A percentile compares a stretch with the other conserved stretches of the same genome.
phyloP scores from a whole-genome alignment of 495 filamentous ascomycete genomes.

The Staphylotrichum tortipilum region DNA sequence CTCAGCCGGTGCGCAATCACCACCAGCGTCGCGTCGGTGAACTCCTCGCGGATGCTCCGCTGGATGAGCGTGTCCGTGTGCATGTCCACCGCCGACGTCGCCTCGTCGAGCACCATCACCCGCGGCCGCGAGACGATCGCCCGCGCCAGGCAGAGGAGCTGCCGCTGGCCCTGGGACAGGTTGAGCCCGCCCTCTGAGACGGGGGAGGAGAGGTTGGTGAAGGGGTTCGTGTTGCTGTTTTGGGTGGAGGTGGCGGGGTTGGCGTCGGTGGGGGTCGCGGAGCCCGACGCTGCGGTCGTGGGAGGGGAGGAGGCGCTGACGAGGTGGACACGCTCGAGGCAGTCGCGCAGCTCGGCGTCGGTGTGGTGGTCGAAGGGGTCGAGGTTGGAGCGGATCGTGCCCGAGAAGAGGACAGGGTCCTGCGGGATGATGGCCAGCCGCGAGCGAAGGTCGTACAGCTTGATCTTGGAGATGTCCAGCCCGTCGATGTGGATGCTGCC shows the following conservation, averaged over 20 bases:
- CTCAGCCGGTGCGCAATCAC: constrained; percentile 83
- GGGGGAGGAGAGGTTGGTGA: constrained; percentile 48
- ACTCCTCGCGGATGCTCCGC: constrained; percentile 71
- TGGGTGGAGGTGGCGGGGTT: constrained; percentile 19
- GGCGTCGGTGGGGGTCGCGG: constrained; percentile 20
- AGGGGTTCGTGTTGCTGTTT: constrained; percentile 58
- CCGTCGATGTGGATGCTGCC: constrained; percentile 70
- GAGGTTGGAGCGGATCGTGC: constrained; percentile 73
- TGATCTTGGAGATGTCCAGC: constrained; percentile 65
- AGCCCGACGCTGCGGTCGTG: constrained; percentile 15
- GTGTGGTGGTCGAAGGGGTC: constrained; percentile 69
- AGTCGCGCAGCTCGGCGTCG: constrained; percentile 64
- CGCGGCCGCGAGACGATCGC: constrained; percentile 73
- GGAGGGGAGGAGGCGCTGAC: constrained; percentile 36
- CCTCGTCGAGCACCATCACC: constrained; percentile 86
- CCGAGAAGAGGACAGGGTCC: constrained; percentile 80
- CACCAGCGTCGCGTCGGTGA: constrained; percentile 65
- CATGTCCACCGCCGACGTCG: constrained; percentile 84
- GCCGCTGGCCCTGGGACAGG: constrained; percentile 79
- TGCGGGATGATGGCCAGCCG: constrained; percentile 72
- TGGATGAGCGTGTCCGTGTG: constrained; percentile 77
- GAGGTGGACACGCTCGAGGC: constrained; percentile 68
- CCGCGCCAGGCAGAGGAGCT: constrained; percentile 80
- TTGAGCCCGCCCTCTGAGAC: constrained; percentile 73
- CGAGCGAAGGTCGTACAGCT: constrained; percentile 62